phyloP scores from a whole-genome alignment of 2,329 filamentous ascomycete genomes.

The Xylaria sp. region DNA sequence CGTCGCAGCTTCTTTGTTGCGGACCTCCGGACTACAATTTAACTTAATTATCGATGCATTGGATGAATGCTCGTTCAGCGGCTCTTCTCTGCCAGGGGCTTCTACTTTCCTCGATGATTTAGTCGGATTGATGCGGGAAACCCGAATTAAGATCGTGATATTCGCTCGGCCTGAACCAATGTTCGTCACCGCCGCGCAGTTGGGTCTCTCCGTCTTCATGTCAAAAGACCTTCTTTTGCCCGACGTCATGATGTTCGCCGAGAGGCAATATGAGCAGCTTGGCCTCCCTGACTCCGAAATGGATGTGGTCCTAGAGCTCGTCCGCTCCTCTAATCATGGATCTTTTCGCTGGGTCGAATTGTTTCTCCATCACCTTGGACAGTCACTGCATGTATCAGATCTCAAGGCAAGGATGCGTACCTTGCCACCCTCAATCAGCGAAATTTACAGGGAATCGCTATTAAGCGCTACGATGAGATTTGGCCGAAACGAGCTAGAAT shows the following conservation, averaged over 20 bases:
- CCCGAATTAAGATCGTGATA: neutral
- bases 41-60: constrained; percentile 7
- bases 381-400: constrained; percentile 1
- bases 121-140: neutral
- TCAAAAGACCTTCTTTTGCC: neutral
- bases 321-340: constrained; percentile 3
- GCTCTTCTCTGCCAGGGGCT: neutral
- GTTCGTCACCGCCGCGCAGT: neutral
- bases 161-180: neutral
- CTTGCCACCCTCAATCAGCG: neutral
- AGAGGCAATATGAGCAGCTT: neutral
- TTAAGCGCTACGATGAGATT: neutral
- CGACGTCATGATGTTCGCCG: constrained; percentile 2
- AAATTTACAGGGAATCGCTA: neutral
- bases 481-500: neutral
- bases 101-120: neutral
- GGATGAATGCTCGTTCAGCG: constrained; percentile 7
- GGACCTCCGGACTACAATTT: neutral
- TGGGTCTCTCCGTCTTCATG: neutral
- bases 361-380: constrained; percentile 5
- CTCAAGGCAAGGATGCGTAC: neutral
- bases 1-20: neutral
- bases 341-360: constrained; percentile 7
- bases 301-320: neutral
- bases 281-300: neutral